Conservation (phyloP, 2,329 filamentous ascomycete species). For the Colletotrichum tofieldiae region DNA sequence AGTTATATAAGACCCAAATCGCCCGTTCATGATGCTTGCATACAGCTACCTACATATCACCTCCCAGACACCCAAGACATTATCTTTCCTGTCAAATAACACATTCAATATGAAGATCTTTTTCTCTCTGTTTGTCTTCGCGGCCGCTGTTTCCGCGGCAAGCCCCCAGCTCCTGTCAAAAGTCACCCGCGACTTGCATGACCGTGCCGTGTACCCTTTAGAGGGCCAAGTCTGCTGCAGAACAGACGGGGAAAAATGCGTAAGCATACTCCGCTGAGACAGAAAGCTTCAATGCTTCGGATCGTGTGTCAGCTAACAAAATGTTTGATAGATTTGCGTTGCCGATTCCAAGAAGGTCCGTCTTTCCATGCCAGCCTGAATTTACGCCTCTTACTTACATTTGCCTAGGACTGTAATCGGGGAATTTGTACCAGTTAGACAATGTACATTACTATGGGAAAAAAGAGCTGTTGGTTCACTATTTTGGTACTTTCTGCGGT, state of each 20-base stretch:
- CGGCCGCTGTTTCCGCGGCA: neutral
- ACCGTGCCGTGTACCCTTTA: slow-evolving; percentile 7
- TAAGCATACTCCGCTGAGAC: neutral
- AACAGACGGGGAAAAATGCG: slow-evolving; percentile 4
- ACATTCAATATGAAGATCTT: neutral
- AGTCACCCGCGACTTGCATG: neutral
- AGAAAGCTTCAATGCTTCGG: neutral
- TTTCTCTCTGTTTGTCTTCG: neutral
- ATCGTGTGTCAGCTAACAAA: neutral
- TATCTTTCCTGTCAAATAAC: neutral
- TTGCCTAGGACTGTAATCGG: neutral
- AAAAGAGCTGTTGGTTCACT: too few relatives aligned
- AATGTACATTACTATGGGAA: neutral
- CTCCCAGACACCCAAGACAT: neutral
- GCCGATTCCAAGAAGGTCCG: neutral
- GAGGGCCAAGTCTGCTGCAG: slow-evolving; percentile 8
- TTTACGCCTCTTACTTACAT: neutral
- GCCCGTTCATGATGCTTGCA: neutral
- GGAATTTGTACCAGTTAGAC: slow-evolving; percentile 3
- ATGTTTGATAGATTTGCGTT: slow-evolving; percentile 3
- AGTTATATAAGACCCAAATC: slow-evolving; percentile 6
- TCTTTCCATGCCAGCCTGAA: neutral
- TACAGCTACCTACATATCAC: neutral
- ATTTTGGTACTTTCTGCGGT: neutral
- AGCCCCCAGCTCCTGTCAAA: neutral